These are phyloP conservation scores for Colletotrichum gigasporum DNA, from an alignment of 2,329 filamentous ascomycete species.

Conservation along the genomic window DNA sequence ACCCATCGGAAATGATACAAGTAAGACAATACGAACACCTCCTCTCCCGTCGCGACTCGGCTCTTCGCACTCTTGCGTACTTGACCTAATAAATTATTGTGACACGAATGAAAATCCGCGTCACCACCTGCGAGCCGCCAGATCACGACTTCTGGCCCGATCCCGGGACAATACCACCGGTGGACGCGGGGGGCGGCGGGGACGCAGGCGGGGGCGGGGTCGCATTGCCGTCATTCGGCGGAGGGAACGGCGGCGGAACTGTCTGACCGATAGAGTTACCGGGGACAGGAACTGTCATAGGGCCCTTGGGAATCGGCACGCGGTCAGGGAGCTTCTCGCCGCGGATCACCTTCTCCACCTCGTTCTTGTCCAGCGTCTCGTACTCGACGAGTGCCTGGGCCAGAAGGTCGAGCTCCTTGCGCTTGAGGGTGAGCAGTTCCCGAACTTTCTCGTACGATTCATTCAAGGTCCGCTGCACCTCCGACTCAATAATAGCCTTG, in stretches of 20 bases:
- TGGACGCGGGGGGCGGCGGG: slow-evolving; percentile 27
- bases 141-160: slow-evolving; percentile 22
- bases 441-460: slow-evolving; percentile 81
- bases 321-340: slow-evolving; percentile 84
- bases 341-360: slow-evolving; percentile 89
- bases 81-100: neutral
- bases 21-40: slow-evolving; percentile 13
- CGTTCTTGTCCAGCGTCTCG: slow-evolving; percentile 87
- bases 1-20: slow-evolving; percentile 28
- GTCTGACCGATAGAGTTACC: slow-evolving; percentile 11
- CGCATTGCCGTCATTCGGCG: slow-evolving; percentile 20
- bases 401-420: slow-evolving; percentile 86
- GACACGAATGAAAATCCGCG: neutral
- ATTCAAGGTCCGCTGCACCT: slow-evolving; percentile 86
- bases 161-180: slow-evolving; percentile 3
- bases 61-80: slow-evolving; percentile 8
- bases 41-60: slow-evolving; percentile 4
- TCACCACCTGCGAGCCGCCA: neutral
- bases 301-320: slow-evolving; percentile 68
- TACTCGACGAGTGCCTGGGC: slow-evolving; percentile 93
- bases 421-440: slow-evolving; percentile 76
- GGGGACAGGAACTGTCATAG: slow-evolving; percentile 45
- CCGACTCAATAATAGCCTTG: slow-evolving; percentile 84
- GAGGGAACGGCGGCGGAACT: slow-evolving; percentile 21
- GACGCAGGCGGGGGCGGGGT: slow-evolving; percentile 17